Base-by-base conservation (phyloP, 2,329 filamentous ascomycete species). In the Sarocladium oryzae region DNA sequence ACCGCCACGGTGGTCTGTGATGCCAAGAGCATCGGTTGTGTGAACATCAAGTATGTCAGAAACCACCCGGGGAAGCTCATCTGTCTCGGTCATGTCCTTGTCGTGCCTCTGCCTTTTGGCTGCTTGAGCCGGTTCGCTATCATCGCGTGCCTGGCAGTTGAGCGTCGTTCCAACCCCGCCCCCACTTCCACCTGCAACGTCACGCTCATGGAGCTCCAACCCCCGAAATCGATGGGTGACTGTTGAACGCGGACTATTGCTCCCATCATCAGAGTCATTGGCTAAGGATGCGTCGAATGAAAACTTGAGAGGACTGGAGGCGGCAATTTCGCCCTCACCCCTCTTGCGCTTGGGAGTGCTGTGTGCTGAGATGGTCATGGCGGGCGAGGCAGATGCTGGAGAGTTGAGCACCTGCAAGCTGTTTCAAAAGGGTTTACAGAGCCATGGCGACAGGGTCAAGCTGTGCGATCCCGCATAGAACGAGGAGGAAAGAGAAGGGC, bases 151-250 rank as follows among this genome's bases (percentile, higher is more conserved):
- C 33, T 62, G 56, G 53, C 55, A 52, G 51, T 54, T 55, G 16
- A 21, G 8, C 32, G 33, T 52, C 5, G 43, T 16, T 11, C 24
- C 38, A 11, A 53, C 52, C 49, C 52, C 53, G 54, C 52, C 54
- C 51, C 49, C 54, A 53, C 52, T 35, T 41, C 63, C 60, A 53
- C 60, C 57, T 51, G 56, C 72, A 70, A 72, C 75, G 65, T 70
- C 74, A 68, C 73, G 75, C 46, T 36, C 60, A 57, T 61, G 66
- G 51, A 81, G 63, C 13, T 68, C 72, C 49, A 81, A 69, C 52
- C 76, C 73, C 49, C 70, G 69, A 63, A 82, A 79, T 58, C 69
- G 69, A 60, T 75, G 73, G 35, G 73, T 75, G 36, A 81, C 75
- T 51, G 65, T 72, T 37, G 74, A 73, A 51, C 73, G 70, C n/a